Evolutionary conservation across 768 basidiomycete genomes (phyloP), one percentile per base, ranked within the genome.

Genomic region (button mushroom (Agaricus bisporus)): DNA sequence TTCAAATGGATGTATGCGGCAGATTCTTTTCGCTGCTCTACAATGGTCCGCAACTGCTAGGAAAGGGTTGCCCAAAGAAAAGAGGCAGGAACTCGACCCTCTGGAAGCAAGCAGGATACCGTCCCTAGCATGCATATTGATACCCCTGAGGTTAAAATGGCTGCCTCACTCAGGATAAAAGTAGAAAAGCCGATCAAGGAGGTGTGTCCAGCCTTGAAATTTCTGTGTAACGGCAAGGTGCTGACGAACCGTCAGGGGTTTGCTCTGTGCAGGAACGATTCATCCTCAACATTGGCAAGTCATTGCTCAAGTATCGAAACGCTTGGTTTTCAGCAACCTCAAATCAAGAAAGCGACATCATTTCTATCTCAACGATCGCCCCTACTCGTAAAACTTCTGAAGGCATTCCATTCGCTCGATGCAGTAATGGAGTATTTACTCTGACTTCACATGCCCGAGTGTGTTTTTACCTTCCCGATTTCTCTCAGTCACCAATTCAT

Each of bases 341-440:
- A 87, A 64, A 67, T 74, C 43, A 74, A 72, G 54, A 74, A 77
- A 51, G 75, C 79, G 42, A 66, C 78, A 29, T 74, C 73, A n/a
- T 82, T 82, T 45, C 69, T 91, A 10, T 77, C 81, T 4, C 60
- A 68, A 14, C 72, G 82, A 12, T 86, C 85, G 10, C 65, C 77
- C 3, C 69, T 87, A n/a, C 72, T 81, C 5, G 74, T 80, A 15
- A 81, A 79, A 38, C 74, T 95, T 12, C 71, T 93, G 32, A 67
- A 64, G 6, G 72, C 79, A 5, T 66, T 83, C 2, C 73, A 81
- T 5, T 80, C 85, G 4, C 67, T 92, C 12, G 84, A 92, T 63
- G 89, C 91, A 0, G 82, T 83, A 48, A 85, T 94, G 42, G 88
- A 93, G 59, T 91, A 91, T 69, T 75, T 97, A 2, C 76, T 95